These are phyloP conservation scores for Chromera velia DNA, from an alignment of 73 alveolate genomes.

Conservation along the genomic window DNA sequence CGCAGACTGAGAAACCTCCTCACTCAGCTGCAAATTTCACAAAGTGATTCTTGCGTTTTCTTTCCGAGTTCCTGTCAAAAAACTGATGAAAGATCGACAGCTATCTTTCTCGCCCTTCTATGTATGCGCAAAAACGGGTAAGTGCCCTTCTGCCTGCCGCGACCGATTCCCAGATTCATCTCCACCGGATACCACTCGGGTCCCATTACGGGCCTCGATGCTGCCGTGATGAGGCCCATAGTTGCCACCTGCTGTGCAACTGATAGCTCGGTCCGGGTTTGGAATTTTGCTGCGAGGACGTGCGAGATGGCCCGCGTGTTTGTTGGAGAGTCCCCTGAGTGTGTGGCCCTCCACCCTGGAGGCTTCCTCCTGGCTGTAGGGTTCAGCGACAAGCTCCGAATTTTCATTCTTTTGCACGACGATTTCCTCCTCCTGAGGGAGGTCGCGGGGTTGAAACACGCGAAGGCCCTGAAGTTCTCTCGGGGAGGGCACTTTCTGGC, in stretches of 20 bases:
- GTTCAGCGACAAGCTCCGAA: slow-evolving; percentile 85
- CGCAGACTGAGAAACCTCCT: too few species aligned
- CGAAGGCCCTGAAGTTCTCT: slow-evolving; percentile 74
- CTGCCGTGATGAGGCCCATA: slow-evolving; percentile 87
- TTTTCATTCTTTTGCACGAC: slow-evolving; percentile 83
- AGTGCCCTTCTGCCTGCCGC: too few species aligned
- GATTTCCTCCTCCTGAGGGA: slow-evolving; percentile 78
- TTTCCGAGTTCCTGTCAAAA: too few species aligned
- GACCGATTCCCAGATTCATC: too few species aligned
- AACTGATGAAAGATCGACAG: too few species aligned
- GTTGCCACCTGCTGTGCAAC: slow-evolving; percentile 80
- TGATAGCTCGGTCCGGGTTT: slow-evolving; percentile 88
- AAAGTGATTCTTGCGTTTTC: too few species aligned
- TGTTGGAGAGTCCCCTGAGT: slow-evolving; percentile 14
- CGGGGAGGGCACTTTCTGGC: slow-evolving; percentile 89
- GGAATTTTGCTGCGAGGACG: slow-evolving; percentile 82
- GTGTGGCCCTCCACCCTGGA: slow-evolving; percentile 94
- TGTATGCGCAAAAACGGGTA: too few species aligned
- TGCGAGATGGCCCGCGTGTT: slow-evolving; percentile 73
- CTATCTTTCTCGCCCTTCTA: too few species aligned
- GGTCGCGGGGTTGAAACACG: slow-evolving; percentile 58
- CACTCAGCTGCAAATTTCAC: too few species aligned
- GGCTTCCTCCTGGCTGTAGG: slow-evolving; percentile 96
- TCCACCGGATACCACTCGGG: too few species aligned
- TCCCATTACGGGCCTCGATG: slow-evolving; percentile 80